These are phyloP conservation scores for Cerrena zonata DNA, from an alignment of 1,284 basidiomycete genomes.

Conservation along the genomic window DNA sequence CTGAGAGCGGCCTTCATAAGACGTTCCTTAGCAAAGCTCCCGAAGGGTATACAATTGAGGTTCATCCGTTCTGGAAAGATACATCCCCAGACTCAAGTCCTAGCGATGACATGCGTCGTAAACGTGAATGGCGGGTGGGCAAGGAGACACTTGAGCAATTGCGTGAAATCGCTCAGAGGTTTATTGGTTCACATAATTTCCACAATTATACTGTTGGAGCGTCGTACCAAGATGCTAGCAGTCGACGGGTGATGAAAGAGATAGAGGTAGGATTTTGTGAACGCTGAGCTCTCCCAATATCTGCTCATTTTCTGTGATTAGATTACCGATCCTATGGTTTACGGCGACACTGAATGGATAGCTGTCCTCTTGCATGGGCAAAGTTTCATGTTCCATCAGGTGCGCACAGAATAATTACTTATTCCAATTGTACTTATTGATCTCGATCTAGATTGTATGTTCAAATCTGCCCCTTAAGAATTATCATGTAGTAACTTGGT, in stretches of 20 bases:
- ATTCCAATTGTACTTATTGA: constrained; percentile 1
- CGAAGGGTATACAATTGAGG: constrained; percentile 2
- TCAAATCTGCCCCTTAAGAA: too few species aligned
- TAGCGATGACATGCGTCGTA: constrained; percentile 55
- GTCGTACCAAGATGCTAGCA: constrained; percentile 77
- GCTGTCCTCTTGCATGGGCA: constrained; percentile 92
- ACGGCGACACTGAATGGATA: constrained; percentile 93
- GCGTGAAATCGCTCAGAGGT: constrained; percentile 55
- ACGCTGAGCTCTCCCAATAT: constrained; percentile 7
- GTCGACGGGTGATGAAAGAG: constrained; percentile 78
- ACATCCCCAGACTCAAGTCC: constrained; percentile 33
- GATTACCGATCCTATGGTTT: constrained; percentile 76
- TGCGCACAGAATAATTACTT: constrained; percentile 26
- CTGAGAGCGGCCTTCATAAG: constrained; percentile 58
- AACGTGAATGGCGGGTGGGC: constrained; percentile 64
- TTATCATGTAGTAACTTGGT: too few species aligned
- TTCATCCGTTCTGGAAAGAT: constrained; percentile 45
- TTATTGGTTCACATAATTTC: constrained; percentile 86
- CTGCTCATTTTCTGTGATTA: constrained; percentile 23
- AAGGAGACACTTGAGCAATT: constrained; percentile 52
- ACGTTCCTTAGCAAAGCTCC: constrained; percentile 32
- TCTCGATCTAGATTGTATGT: constrained; percentile 26
- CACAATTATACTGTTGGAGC: constrained; percentile 95
- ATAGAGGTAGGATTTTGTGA: constrained; percentile 55
- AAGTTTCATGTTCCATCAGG: constrained; percentile 98